Evolutionary conservation across 2,329 filamentous ascomycete species (phyloP), one percentile per base, ranked within the genome.

Genomic region (Claviceps sp.): DNA sequence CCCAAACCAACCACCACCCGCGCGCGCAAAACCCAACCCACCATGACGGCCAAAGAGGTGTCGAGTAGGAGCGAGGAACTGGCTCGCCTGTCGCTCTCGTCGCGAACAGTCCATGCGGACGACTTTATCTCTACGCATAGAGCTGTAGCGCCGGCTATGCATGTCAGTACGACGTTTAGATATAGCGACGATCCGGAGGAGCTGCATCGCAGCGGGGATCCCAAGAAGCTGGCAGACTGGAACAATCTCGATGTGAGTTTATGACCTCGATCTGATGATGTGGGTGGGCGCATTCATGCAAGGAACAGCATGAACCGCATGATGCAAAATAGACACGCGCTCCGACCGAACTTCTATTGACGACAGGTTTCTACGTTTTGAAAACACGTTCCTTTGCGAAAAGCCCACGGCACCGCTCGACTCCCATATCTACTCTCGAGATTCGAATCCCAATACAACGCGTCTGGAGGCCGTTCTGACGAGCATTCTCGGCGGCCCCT

Each of bases 151-250:
- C 91, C 93, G 54, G 82, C 91, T 4, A 75, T 97, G 63, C 91
- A 97, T 66, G 81, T 94, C 57, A 89, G 89, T 56, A 96, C 91
- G 13, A 97, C 89, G 16, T 97, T 89, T 69, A 82, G 88, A 59
- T 97, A 96, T 67, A 73, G 76, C 30, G 69, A 73, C 50, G 77
- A 95, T 64, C 87, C 89, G 2, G 76, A 82, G 5, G 65, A 80
- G 30, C 77, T 95, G 46, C 69, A 55, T 64, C 54, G 64, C 24
- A 47, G 52, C 38, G 38, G 37, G 8, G 57, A 58, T 34, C 7
- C 65, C 26, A 42, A 30, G 2, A 53, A 80, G 30, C 77, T 95
- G 47, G 68, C 54, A 63, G 55, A 65, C 19, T 73, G 71, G 70
- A 63, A 65, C 16, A 78, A 85, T 54, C 59, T 68, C 30, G 78